phyloP scores from a whole-genome alignment of 495 filamentous ascomycete species.

The Glonium stellatum region DNA sequence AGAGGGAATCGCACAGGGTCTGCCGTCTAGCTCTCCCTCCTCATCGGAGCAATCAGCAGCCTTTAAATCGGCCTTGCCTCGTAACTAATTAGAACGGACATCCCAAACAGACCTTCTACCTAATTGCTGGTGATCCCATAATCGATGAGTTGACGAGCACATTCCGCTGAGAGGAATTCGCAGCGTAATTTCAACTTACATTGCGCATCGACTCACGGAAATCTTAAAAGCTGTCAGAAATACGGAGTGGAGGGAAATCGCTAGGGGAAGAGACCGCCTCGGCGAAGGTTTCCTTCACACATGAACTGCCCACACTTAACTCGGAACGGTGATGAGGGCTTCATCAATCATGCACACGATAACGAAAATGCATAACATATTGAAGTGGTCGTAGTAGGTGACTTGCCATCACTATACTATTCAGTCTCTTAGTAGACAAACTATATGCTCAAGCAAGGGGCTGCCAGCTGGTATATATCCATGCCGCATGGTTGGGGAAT shows the following conservation, averaged over 20 bases:
- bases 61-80: too few relatives aligned
- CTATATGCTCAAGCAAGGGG: background rate
- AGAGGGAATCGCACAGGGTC: conserved; percentile 37
- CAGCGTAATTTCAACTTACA: background rate
- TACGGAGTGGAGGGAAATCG: background rate
- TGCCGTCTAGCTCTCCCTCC: conserved; percentile 1
- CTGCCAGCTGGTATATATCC: background rate
- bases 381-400: background rate
- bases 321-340: background rate
- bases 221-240: background rate
- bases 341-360: too few relatives aligned
- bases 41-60: too few relatives aligned
- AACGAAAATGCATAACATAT: too few relatives aligned
- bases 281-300: background rate
- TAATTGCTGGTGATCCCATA: too few relatives aligned
- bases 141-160: background rate
- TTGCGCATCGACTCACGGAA: background rate
- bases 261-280: background rate
- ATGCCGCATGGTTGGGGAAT: background rate
- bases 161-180: background rate
- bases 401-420: background rate
- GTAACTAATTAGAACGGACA: too few relatives aligned
- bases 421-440: background rate
- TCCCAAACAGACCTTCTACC: too few relatives aligned
- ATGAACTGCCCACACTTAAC: background rate